A percentile compares a stretch with the other conserved stretches of the same genome.
Evolutionary conservation across 805 yeast genomes (phyloP).

Genomic region (Yamadazyma kitorensis): DNA sequence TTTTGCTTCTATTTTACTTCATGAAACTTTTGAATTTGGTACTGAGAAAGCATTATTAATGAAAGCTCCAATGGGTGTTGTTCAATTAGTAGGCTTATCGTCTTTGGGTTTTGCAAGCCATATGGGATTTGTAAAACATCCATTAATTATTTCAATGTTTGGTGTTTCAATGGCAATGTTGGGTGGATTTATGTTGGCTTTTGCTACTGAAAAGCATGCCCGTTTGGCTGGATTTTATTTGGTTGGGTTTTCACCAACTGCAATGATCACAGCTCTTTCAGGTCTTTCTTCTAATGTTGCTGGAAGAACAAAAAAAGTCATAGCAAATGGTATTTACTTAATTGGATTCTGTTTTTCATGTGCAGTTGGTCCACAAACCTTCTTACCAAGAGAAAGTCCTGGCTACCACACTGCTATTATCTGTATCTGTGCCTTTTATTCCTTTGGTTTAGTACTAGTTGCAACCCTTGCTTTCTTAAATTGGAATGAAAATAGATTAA

Average conservation of each 20-base stretch:
- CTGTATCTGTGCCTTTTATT: slow-evolving; percentile 35
- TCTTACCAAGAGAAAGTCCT: slow-evolving; percentile 43
- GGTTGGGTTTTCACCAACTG: slow-evolving; percentile 26
- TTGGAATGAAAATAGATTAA: slow-evolving; percentile 32
- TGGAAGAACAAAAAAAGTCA: slow-evolving; percentile 56
- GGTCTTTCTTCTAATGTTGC: slow-evolving; percentile 47
- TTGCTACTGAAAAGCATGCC: slow-evolving; percentile 27
- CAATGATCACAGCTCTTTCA: slow-evolving; percentile 29
- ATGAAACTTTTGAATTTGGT: slow-evolving; percentile 20
- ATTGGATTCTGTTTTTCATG: slow-evolving; percentile 55
- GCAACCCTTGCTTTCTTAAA: slow-evolving; percentile 23
- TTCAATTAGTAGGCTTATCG: slow-evolving; percentile 38
- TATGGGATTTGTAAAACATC: slow-evolving; percentile 9
- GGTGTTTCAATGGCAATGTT: slow-evolving; percentile 20
- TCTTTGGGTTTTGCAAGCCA: slow-evolving; percentile 18
- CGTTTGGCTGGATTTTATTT: slow-evolving; percentile 31
- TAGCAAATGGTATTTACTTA: slow-evolving; percentile 43
- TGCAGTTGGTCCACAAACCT: slow-evolving; percentile 54
- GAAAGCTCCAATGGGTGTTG: slow-evolving; percentile 48
- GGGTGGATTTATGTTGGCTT: slow-evolving; percentile 41
- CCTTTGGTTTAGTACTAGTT: slow-evolving; percentile 25
- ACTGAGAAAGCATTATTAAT: slow-evolving; percentile 38
- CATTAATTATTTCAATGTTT: slow-evolving; percentile 17
- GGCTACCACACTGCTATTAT: slow-evolving; percentile 40
- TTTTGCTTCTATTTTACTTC: slow-evolving; percentile 29